Conservation (phyloP, 2,329 filamentous ascomycete species). For the Phialophora expanda region DNA sequence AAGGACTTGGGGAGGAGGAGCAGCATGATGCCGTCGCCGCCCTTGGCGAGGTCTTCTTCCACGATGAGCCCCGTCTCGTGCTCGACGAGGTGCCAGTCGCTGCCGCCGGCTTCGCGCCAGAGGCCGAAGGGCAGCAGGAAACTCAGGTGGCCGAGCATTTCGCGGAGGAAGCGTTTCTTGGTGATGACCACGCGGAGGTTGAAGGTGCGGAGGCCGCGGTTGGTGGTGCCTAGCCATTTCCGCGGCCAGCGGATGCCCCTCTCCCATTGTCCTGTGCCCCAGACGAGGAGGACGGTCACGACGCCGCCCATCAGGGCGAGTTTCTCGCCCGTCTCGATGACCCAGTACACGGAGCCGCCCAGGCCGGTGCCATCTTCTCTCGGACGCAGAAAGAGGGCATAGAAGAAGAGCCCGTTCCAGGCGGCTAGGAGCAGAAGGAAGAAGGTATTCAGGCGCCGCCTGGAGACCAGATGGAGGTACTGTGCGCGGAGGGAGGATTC, state of each 20-base stretch:
- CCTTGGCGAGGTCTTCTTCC: slow-evolving; percentile 88
- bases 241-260: slow-evolving; percentile 92
- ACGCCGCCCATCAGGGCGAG: slow-evolving; percentile 89
- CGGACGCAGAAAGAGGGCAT: slow-evolving; percentile 92
- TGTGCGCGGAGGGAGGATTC: slow-evolving; percentile 92
- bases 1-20: slow-evolving; percentile 93
- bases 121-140: slow-evolving; percentile 78
- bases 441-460: slow-evolving; percentile 89
- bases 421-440: slow-evolving; percentile 78
- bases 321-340: slow-evolving; percentile 86
- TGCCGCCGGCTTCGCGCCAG: slow-evolving; percentile 57
- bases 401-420: slow-evolving; percentile 86
- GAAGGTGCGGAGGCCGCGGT: slow-evolving; percentile 86
- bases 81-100: slow-evolving; percentile 78
- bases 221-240: slow-evolving; percentile 86
- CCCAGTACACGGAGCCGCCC: slow-evolving; percentile 95
- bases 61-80: slow-evolving; percentile 59
- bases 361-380: slow-evolving; percentile 84
- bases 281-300: slow-evolving; percentile 83
- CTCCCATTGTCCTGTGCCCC: slow-evolving; percentile 96
- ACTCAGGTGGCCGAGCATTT: slow-evolving; percentile 71
- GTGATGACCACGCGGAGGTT: slow-evolving; percentile 96
- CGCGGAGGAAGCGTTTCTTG: slow-evolving; percentile 79
- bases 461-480: slow-evolving; percentile 85
- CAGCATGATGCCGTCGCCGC: slow-evolving; percentile 90